A percentile compares a stretch with the other conserved stretches of the same genome.
phyloP scores from a whole-genome alignment of 345 rosid genomes.

The Trapa incisa region DNA sequence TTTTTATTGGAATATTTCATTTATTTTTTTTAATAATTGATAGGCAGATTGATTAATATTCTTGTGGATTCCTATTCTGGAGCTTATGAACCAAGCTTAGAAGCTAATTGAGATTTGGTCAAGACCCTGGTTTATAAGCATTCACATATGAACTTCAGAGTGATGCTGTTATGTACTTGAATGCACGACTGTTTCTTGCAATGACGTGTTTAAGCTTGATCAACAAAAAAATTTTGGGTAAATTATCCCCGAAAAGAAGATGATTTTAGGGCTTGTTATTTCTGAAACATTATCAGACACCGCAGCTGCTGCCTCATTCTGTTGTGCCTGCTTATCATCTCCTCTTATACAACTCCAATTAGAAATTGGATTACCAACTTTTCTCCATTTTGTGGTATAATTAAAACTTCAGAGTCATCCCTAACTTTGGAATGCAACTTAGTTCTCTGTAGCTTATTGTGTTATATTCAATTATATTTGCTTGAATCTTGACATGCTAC shows the following conservation, averaged over 20 bases:
- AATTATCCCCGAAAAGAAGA: too few species aligned
- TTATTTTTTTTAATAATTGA: too few species aligned
- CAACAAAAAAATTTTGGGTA: too few species aligned
- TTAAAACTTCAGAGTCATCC: not conserved
- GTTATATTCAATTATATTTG: not conserved
- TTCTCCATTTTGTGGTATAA: not conserved
- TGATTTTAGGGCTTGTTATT: not conserved
- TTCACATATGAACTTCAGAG: not conserved
- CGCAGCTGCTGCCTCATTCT: too few species aligned
- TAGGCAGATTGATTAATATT: not conserved
- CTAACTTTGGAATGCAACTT: not conserved
- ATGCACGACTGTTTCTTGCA: not conserved
- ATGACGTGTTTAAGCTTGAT: not conserved
- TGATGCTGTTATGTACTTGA: too few species aligned
- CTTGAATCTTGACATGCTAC: not conserved
- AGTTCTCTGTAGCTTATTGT: not conserved
- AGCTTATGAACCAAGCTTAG: not conserved
- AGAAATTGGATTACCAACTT: not conserved
- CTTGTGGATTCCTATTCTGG: not conserved
- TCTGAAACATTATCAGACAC: not conserved
- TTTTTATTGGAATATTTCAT: too few species aligned
- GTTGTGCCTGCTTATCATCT: not conserved
- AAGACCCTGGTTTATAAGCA: not conserved
- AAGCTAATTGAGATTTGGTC: not conserved
- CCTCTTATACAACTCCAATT: not conserved